Evolutionary conservation across 306 rosid species (phyloP), one percentile per base, ranked within the genome.

Genomic region (Betula pendula): DNA sequence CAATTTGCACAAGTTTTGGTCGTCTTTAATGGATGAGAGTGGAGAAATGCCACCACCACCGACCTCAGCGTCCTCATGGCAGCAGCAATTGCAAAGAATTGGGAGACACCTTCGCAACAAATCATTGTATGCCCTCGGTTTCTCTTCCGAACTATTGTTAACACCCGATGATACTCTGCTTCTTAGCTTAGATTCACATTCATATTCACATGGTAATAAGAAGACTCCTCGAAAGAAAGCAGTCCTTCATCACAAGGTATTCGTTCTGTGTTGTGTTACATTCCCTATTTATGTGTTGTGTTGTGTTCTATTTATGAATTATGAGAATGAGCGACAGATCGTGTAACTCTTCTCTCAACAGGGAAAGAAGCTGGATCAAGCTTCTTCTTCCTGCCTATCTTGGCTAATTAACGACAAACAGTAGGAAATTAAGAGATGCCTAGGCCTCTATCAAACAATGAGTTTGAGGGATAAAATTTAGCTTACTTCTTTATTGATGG

Each of bases 1-100:
- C 92, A 85, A 92, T 85, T 75, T 92, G 82, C 95, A 94, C 86
- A 92, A 82, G 83, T 90, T 92, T 52, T 24, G 87, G 27, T 84
- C 95, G 19, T 83, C 89, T 24, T 82, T 92, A 47, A 82, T 90
- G 62, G 81, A 78, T 67, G 68, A 72, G 24, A 83, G 88, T 50
- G 87, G 78, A 63, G 87, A 87, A 79, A 70, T 33, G 13, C 83
- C 63, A 22, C 63, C 63, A 3, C 33, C 62, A 56, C 63, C 72
- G 13, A 70, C 67, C 0, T 82, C 84, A 45, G 4, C 70, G 14
- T 90, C 93, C 50, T 82, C 90, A 1, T 85, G 90, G 88, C 35
- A 87, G 15, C 17, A 56, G 24, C 63, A 24, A 11, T 24, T 56
- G 63, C 79, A 90, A 77, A 77, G 49, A 47, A 66, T 89, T 56